Evolutionary conservation across 768 basidiomycete species (phyloP), one percentile per base, ranked within the genome.

Genomic region (Serendipita indica): DNA sequence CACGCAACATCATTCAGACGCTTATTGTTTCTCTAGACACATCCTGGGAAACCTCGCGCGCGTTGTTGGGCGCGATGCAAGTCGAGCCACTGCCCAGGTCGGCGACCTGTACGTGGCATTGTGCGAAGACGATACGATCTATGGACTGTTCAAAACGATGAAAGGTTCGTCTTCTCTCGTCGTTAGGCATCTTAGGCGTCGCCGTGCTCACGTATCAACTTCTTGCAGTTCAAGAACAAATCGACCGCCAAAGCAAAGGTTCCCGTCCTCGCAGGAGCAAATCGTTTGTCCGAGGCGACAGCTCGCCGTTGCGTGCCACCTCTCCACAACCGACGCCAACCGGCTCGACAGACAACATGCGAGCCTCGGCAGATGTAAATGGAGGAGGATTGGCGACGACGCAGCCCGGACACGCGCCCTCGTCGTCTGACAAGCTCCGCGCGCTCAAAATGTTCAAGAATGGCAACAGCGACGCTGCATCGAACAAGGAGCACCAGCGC

Each of bases 121-220:
- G 14, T 91, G 89, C 62, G 93, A 96, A 71, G 93, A 96, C 70
- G 83, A 88, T 63, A 75, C 82, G 49, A 79, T 94, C 49, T 96
- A 90, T 72, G 79, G 78, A 27, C 76, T 87, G 60, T 92, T 93
- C 72, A 88, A 82, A 70, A 75, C 78, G 22, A 87, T 93, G 86
- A 80, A 86, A 73, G 86, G 92, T 89, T 63, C 63, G 77, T 10
- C 28, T 6, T 34, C 18, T 54, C 41, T n/a, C 22, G 49, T 54
- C 32, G 22, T 30, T 54, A 28, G 7, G 49, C 30, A n/a, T 16
- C 22, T 27, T 20, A n/a, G 10, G 10, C n/a, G n/a, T 37, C n/a
- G n/a, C 35, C 35, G 13, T 33, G 37, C 35, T 61, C 57, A 46
- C 33, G n/a, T 41, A 39, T 63, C 63, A 46, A 34, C 58, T n/a